These are phyloP conservation scores for Eucalyptus pauciflora DNA, from an alignment of 345 rosid genomes.

Conservation along the genomic window DNA sequence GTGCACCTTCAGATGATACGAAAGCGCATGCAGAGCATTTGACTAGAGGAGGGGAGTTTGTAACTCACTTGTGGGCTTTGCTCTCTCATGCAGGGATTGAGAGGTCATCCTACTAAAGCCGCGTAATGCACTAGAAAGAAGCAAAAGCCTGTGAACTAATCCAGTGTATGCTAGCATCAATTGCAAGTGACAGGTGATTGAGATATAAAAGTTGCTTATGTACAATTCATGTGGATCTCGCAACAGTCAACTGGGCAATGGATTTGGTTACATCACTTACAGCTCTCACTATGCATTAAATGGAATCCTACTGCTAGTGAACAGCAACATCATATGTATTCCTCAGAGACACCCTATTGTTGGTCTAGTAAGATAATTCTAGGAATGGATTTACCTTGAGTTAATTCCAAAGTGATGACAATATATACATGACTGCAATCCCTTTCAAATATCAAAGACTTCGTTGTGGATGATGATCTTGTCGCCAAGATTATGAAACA, in stretches of 20 bases:
- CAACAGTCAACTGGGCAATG: neutral
- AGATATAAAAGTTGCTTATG: neutral
- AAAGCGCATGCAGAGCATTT: neutral
- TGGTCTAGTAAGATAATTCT: neutral
- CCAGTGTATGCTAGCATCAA: neutral
- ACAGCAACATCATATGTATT: neutral
- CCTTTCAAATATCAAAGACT: neutral
- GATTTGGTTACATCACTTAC: neutral
- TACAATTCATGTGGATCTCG: neutral
- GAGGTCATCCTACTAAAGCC: neutral
- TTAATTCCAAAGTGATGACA: neutral
- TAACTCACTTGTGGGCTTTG: neutral
- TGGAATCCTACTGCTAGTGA: neutral
- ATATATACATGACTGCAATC: neutral
- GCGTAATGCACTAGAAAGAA: neutral
- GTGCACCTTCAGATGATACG: neutral
- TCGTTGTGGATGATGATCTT: neutral
- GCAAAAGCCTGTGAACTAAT: neutral
- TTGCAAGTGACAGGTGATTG: neutral
- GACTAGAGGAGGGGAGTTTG: neutral
- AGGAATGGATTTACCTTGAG: neutral
- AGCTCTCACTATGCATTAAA: neutral
- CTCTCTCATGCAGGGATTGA: neutral
- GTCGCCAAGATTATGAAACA: neutral
- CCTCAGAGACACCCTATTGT: neutral